These are phyloP conservation scores for Gossypium raimondii DNA, from an alignment of 345 rosid species.

Conservation along the genomic window DNA sequence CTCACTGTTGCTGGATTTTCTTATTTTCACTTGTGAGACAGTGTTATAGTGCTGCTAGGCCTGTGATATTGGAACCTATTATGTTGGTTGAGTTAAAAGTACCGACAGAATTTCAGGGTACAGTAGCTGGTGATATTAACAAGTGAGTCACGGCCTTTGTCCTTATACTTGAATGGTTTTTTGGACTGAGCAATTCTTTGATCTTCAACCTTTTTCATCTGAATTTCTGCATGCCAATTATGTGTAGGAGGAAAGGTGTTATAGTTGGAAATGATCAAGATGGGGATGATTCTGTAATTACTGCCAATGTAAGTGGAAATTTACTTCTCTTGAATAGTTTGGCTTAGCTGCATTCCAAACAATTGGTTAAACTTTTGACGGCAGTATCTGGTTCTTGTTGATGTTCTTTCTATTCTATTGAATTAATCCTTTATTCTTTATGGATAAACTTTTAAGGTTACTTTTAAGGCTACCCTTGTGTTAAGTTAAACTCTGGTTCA, in stretches of 20 bases:
- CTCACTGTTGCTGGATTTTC: neutral
- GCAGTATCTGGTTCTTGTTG: neutral
- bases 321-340: neutral
- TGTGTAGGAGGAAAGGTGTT: slow-evolving; percentile 88
- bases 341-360: neutral
- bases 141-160: slow-evolving; percentile 45
- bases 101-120: slow-evolving; percentile 96
- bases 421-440: neutral
- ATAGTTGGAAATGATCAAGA: slow-evolving; percentile 97
- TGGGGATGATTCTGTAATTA: slow-evolving; percentile 83
- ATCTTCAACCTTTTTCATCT: neutral
- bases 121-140: slow-evolving; percentile 93
- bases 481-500: neutral
- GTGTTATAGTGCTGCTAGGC: slow-evolving; percentile 84
- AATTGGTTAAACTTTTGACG: neutral
- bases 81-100: slow-evolving; percentile 95
- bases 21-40: slow-evolving; percentile 25
- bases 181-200: neutral
- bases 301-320: slow-evolving; percentile 54
- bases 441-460: neutral
- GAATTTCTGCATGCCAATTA: slow-evolving; percentile 1
- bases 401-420: neutral
- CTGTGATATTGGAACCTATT: slow-evolving; percentile 90
- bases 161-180: slow-evolving; percentile 1
- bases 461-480: neutral